A percentile compares a stretch with the other conserved stretches of the same genome.
These are phyloP conservation scores for Tylopilus sp. DNA, from an alignment of 1,284 basidiomycete species.

Conservation along the genomic window DNA sequence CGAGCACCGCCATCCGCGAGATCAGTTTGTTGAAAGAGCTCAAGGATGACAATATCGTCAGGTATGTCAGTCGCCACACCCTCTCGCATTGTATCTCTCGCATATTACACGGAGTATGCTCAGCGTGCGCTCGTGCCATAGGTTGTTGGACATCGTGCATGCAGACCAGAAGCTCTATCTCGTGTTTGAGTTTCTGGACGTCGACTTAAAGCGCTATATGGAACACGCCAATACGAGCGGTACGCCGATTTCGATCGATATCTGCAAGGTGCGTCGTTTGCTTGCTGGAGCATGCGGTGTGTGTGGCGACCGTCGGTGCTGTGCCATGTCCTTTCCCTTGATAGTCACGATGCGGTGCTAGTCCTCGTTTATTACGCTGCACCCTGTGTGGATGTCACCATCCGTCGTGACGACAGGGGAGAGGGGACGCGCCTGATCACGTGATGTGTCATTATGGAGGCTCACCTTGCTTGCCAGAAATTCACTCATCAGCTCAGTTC, in stretches of 20 bases:
- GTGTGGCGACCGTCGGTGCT: slow-evolving; percentile 8
- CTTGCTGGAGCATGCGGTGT: background rate
- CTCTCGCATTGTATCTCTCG: too few species aligned
- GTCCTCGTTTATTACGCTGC: background rate
- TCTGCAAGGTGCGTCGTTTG: slow-evolving; percentile 70
- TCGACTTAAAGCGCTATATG: slow-evolving; percentile 96
- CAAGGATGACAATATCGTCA: slow-evolving; percentile 93
- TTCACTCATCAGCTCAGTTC: slow-evolving; percentile 85
- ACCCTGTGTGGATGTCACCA: slow-evolving; percentile 23
- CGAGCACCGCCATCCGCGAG: slow-evolving; percentile 95
- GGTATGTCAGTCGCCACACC: slow-evolving; percentile 46
- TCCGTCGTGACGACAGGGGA: slow-evolving; percentile 17
- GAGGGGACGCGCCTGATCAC: slow-evolving; percentile 29
- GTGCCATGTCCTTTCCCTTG: slow-evolving; percentile 20
- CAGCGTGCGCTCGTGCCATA: slow-evolving; percentile 33
- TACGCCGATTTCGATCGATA: slow-evolving; percentile 70
- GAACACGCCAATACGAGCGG: slow-evolving; percentile 75
- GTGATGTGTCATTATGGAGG: slow-evolving; percentile 18
- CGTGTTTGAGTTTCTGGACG: slow-evolving; percentile 93
- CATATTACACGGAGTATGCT: slow-evolving; percentile 12
- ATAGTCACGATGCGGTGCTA: slow-evolving; percentile 3
- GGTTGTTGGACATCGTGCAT: slow-evolving; percentile 95
- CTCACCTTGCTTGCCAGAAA: slow-evolving; percentile 52
- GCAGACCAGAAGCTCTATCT: slow-evolving; percentile 96
- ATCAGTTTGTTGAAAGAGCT: slow-evolving; percentile 97